A percentile compares a stretch with the other conserved stretches of the same genome.
Conservation (phyloP, 1,139 yeast genomes). For the Entelexis paramagnoliae region DNA sequence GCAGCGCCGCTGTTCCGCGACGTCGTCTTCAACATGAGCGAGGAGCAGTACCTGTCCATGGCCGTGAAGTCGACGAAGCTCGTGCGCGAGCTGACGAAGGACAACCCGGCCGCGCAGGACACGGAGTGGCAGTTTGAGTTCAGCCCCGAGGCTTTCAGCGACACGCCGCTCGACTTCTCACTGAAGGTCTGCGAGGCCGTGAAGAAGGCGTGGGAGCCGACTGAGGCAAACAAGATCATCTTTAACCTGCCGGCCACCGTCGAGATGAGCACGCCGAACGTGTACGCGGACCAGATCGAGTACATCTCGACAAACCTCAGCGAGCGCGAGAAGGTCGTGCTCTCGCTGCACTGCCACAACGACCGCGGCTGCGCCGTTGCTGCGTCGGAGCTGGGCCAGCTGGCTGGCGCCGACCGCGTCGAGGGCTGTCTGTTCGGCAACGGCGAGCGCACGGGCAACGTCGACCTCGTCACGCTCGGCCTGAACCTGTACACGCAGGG, state of each 20-base stretch:
- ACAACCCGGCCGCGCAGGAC: conserved; percentile 37
- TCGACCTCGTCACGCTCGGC: conserved; percentile 86
- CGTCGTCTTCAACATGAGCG: conserved; percentile 77
- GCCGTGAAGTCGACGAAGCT: conserved; percentile 77
- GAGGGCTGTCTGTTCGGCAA: conserved; percentile 97
- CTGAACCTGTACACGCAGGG: conserved; percentile 93
- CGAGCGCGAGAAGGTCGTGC: conserved; percentile 75
- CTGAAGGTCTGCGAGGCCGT: conserved; percentile 91
- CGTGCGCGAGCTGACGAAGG: conserved; percentile 77
- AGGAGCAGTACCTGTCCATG: conserved; percentile 64
- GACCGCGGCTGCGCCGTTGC: conserved; percentile 98
- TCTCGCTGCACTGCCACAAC: conserved; percentile 90
- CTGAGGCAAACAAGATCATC: conserved; percentile 71
- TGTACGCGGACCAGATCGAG: conserved; percentile 94
- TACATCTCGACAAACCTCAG: conserved; percentile 68
- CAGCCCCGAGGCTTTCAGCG: conserved; percentile 91
- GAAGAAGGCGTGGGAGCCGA: conserved; percentile 83
- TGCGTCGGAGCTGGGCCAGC: conserved; percentile 83
- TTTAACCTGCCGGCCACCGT: conserved; percentile 98
- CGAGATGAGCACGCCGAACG: conserved; percentile 87
- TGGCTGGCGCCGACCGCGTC: conserved; percentile 96
- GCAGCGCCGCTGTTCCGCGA: conserved; percentile 86
- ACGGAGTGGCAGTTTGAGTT: conserved; percentile 88
- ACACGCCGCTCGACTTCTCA: conserved; percentile 75
- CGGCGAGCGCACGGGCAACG: conserved; percentile 98